Evolutionary conservation across 1,284 basidiomycete species (phyloP).

Genomic region (Cryptococcus deneoformans): DNA sequence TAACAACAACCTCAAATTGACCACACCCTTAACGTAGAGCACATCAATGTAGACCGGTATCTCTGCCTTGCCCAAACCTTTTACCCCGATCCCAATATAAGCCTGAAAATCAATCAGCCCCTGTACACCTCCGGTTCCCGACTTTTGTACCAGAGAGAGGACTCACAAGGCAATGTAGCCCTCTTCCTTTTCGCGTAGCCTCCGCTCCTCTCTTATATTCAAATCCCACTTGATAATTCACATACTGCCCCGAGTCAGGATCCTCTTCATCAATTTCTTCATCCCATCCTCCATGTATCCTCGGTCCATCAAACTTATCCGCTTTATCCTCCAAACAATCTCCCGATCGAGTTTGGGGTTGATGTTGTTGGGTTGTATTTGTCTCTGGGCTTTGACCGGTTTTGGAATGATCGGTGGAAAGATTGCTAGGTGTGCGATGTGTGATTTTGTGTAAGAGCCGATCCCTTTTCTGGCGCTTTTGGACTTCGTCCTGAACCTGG

Average conservation of each 20-base stretch:
- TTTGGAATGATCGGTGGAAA: too few species aligned
- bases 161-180: conserved; percentile 41
- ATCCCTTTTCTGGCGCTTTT: conserved; percentile 25
- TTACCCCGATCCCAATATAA: conserved; percentile 47
- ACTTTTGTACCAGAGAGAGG: too few species aligned
- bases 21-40: conserved; percentile 32
- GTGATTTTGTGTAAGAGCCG: conserved; percentile 21
- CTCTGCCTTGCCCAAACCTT: conserved; percentile 43
- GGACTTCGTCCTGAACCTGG: too few species aligned
- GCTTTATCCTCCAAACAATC: not conserved
- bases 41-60: conserved; percentile 46
- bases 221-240: conserved; percentile 49
- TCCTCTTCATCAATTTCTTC: conserved; percentile 25
- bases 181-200: conserved; percentile 35
- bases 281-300: conserved; percentile 9
- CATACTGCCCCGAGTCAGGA: conserved; percentile 40
- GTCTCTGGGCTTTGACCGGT: too few species aligned
- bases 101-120: conserved; percentile 13
- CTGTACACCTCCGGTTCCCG: not conserved
- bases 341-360: not conserved
- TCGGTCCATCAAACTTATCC: conserved; percentile 6
- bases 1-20: conserved; percentile 43
- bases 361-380: too few species aligned
- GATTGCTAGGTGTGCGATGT: conserved; percentile 7
- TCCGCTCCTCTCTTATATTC: conserved; percentile 31